Evolutionary conservation across 2,329 filamentous ascomycete species (phyloP), one percentile per base, ranked within the genome.

Genomic region (Pseudocercospora crystallina): DNA sequence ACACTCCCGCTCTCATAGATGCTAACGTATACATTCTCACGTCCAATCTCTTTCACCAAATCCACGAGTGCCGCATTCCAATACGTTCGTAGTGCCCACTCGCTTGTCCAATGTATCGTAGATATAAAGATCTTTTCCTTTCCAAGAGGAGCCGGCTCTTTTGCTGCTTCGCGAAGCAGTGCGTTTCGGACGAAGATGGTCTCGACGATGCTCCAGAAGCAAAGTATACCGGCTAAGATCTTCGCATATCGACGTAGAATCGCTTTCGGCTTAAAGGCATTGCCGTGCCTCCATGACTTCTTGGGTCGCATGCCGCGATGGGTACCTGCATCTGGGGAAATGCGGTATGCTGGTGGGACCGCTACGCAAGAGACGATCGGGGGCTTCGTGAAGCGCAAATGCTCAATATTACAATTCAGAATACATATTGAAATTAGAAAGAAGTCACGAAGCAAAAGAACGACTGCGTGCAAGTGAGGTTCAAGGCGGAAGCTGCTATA

Each of bases 31-130:
- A 89, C 80, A 63, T 88, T 87, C 2, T 81, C 74, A 0, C 77
- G 69, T 0, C 85, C 85, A 3, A 88, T 70, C 5, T 73, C 71
- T 39, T 77, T 71, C 5, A 80, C 76, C 14, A 89, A 70, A 2
- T 78, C 71, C 5, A 85, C 51, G 2, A 89, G 71, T 0, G 82
- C 82, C 5, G 75, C 68, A 55, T 77, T 83, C 85, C 86, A 89
- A 59, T 84, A 77, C 5, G 73, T 72, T 7, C 79, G 76, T 2
- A 89, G 73, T 17, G 87, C 72, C 1, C 66, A 64, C 52, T 80
- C 85, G 56, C 81, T 81, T 61, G 86, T 88, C 77, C 84, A 87
- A 62, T 87, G 84, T 64, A 85, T 81, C 54, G 80, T 81, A 4
- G 84, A 81, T 53, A 90, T 86, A 70, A 82, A 89, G 54, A 89